Base-by-base conservation (phyloP, 371 early-diverging fungal genomes). In the Apophysomyces trapeziformis region DNA sequence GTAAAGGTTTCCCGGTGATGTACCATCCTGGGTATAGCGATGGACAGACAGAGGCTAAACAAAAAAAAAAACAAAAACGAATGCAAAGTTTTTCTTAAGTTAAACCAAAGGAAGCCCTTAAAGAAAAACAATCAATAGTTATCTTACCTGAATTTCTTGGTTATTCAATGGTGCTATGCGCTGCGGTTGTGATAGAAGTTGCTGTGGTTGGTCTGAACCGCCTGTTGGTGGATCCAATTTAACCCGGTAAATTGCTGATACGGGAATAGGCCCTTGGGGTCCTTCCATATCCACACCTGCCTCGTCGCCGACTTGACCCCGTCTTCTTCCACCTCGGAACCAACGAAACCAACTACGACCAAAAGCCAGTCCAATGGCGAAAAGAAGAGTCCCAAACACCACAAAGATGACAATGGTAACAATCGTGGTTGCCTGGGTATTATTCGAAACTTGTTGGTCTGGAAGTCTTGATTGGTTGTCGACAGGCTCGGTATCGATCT, bases 361-460 rank as follows among this genome's bases (percentile, higher is more conserved):
- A 50, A 50, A 50, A 1, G 54, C 54, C 54, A 50, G 2, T 5
- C 54, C 54, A 26, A 50, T 50, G 21, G 21, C 54, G 4, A 21
- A 5, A 16, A 50, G 54, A 9, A 50, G 54, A 16, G 21, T 21
- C 1, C 54, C 54, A 21, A 50, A 50, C 18, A 50, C 54, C 16
- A 50, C 54, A 50, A 50, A 50, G 5, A 50, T 50, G 21, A 50
- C 54, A 21, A 50, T 50, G 8, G 54, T 50, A 1, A 50, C 54
- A 6, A 50, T 50, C 0, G 54, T 50, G 21, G 54, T 26, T 21
- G 54, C 21, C 16, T 26, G 54, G 16, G 18, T 26, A 26, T 26
- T 3, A 2, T 26, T 26, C 32, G 32, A 2, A 26, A 26, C 32
- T 2, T 26, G 8, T n/a, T n/a, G 54, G 54, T 32, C 54, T 1